Conservation (phyloP, 495 filamentous ascomycete genomes). For the Xylaria sp. region DNA sequence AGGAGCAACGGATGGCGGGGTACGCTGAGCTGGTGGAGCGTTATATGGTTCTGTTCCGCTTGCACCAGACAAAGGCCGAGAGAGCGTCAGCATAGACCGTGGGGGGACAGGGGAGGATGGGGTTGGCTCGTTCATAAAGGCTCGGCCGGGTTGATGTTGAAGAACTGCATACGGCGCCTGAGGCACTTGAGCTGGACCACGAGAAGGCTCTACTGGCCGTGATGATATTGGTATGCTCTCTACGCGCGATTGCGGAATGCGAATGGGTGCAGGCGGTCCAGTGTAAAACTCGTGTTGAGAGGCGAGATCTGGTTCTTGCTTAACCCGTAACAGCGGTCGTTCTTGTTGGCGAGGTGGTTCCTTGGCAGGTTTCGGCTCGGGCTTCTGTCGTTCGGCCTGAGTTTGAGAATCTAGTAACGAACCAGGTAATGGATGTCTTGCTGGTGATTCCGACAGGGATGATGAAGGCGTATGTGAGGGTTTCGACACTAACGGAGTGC, state of each 20-base stretch:
- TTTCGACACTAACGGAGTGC: slow-evolving; percentile 38
- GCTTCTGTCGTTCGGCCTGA: slow-evolving; percentile 40
- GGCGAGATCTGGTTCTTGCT: slow-evolving; percentile 53
- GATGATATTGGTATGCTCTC: slow-evolving; percentile 47
- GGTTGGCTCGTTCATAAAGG: slow-evolving; percentile 41
- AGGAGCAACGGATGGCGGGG: slow-evolving; percentile 40
- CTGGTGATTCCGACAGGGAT: slow-evolving; percentile 35
- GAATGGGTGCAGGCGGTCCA: slow-evolving; percentile 37
- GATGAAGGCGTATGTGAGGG: slow-evolving; percentile 32
- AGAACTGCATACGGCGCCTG: slow-evolving; percentile 41
- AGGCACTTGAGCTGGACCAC: slow-evolving; percentile 43
- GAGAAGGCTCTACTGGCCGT: slow-evolving; percentile 52
- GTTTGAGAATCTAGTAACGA: slow-evolving; percentile 38
- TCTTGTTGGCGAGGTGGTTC: slow-evolving; percentile 37
- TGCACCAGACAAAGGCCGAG: slow-evolving; percentile 43
- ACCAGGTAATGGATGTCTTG: slow-evolving; percentile 39
- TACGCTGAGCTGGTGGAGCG: slow-evolving; percentile 42
- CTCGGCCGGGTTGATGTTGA: slow-evolving; percentile 44
- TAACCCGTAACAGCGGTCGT: slow-evolving; percentile 47
- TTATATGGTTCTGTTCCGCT: slow-evolving; percentile 47
- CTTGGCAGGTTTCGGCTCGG: slow-evolving; percentile 36
- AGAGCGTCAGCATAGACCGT: slow-evolving; percentile 42
- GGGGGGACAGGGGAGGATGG: slow-evolving; percentile 41
- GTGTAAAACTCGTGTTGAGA: slow-evolving; percentile 43
- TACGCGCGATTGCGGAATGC: slow-evolving; percentile 42